Base-by-base conservation (phyloP, 2,329 filamentous ascomycete species). In the Penicillium decumbens region DNA sequence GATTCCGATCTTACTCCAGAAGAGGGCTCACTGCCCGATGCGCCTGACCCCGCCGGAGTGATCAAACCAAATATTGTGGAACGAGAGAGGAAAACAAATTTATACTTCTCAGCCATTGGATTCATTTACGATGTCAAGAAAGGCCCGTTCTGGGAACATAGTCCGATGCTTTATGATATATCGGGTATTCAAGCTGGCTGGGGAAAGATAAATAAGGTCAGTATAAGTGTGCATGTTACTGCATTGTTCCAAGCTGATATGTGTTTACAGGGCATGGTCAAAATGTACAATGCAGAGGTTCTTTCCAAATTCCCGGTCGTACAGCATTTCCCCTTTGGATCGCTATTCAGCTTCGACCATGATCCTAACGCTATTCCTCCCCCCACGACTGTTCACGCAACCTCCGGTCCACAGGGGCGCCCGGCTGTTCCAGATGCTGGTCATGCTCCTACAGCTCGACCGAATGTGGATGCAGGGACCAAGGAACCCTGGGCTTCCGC, bases 281-380 rank as follows among this genome's bases (percentile, higher is more conserved):
- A 97, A 72, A 98, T 98, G 93, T 98, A 92, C 74, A 90, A 95
- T 59, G 93, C 89, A 15, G 93, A 98, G 74, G 93, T 98, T 3
- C 77, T 98, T 12, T 89, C 88, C 33, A 98, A 98, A 70, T 96
- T 96, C 65, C 93, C 93, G 2, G 93, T 98, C 2, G 89, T 98
- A n/a, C 93, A 98, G 71, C 93, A 98, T 71, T 97, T 93, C 59
- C 81, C 80, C 2, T 92, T 93, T 58, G 88, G 88, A 24, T 86
- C 84, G 5, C 73, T 93, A n/a, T 89, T 92, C 65, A 81, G 80
- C 32, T 92, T 87, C 85, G 83, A 88, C 2, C 72, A 68, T 41
- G 85, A 90, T 63, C 84, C 84, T 0, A 73, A 80, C 46, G 83
- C 85, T 1, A 58, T 69, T 1, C 58, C 67, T 1, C 77, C 78